phyloP scores from a whole-genome alignment of 805 yeast species.

The Metschnikowia henanensis region DNA sequence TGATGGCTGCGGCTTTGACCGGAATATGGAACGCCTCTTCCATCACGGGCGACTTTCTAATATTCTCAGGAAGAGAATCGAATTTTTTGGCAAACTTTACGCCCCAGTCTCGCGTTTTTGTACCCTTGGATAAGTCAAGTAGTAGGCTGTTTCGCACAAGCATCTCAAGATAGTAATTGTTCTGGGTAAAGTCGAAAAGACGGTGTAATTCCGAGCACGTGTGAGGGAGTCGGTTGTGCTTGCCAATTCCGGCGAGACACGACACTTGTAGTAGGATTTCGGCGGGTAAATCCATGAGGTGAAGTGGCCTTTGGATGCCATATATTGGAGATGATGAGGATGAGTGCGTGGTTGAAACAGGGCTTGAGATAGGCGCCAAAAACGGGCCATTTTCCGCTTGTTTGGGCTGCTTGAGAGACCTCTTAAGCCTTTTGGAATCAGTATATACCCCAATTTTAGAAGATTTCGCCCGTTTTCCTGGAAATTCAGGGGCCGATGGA shows the following conservation, averaged over 20 bases:
- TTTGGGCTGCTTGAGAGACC: neutral
- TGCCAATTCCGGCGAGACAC: slow-evolving; percentile 31
- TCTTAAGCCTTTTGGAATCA: neutral
- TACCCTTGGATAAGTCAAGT: slow-evolving; percentile 20
- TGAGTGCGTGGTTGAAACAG: no score
- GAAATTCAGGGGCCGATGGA: neutral
- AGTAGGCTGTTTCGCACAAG: slow-evolving; percentile 24
- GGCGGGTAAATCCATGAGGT: slow-evolving; percentile 38
- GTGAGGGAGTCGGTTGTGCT: slow-evolving; percentile 32
- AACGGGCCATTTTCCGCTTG: no score
- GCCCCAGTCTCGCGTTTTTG: slow-evolving; percentile 14
- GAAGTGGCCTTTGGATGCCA: neutral
- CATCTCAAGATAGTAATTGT: slow-evolving; percentile 17
- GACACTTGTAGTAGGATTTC: slow-evolving; percentile 44
- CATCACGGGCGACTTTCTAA: neutral
- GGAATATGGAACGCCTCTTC: slow-evolving; percentile 4
- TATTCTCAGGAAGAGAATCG: slow-evolving; percentile 8
- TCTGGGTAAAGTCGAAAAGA: slow-evolving; percentile 19
- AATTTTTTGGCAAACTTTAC: neutral
- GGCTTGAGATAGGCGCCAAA: no score
- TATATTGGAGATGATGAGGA: neutral
- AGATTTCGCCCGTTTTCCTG: neutral
- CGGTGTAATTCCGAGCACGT: slow-evolving; percentile 30
- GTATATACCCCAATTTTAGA: neutral
- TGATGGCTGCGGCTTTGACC: neutral